These are phyloP conservation scores for Aureobasidium sp. DNA, from an alignment of 2,329 filamentous ascomycete genomes.

Conservation along the genomic window DNA sequence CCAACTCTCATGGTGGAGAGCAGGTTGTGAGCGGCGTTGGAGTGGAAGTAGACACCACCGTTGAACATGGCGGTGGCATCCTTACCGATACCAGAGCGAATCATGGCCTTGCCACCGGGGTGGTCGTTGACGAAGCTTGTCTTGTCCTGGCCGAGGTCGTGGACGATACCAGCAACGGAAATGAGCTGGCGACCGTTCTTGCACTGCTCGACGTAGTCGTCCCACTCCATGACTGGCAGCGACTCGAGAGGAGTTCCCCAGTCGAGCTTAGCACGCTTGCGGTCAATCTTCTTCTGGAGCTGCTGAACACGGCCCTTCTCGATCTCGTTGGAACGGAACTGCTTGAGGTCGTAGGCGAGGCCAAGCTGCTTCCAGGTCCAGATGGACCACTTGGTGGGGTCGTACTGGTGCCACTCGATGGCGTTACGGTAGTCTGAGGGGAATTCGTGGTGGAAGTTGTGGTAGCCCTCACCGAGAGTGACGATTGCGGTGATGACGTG, in stretches of 20 bases:
- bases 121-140: constrained; percentile 80
- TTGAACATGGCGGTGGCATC: constrained; percentile 89
- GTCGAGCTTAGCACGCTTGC: constrained; percentile 73
- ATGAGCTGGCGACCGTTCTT: constrained; percentile 72
- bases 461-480: constrained; percentile 82
- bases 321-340: constrained; percentile 87
- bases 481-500: constrained; percentile 79
- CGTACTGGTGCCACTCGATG: constrained; percentile 85
- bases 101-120: constrained; percentile 84
- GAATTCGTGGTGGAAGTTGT: constrained; percentile 96
- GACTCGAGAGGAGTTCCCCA: constrained; percentile 83
- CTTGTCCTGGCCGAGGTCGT: constrained; percentile 52
- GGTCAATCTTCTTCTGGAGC: constrained; percentile 86
- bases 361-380: constrained; percentile 77
- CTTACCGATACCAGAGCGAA: constrained; percentile 74
- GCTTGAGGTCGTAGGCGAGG: constrained; percentile 79
- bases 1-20: constrained; percentile 83
- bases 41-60: constrained; percentile 83
- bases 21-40: constrained; percentile 82
- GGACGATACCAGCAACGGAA: constrained; percentile 75
- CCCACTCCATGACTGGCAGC: constrained; percentile 79
- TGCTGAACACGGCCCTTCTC: constrained; percentile 87
- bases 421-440: constrained; percentile 89
- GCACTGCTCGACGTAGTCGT: constrained; percentile 71
- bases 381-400: constrained; percentile 87